Percentiles rank a stretch among this genome's conserved stretches.
These are phyloP conservation scores for Sugiyamaella novakii DNA, from an alignment of 1,139 yeast species.

Conservation along the genomic window DNA sequence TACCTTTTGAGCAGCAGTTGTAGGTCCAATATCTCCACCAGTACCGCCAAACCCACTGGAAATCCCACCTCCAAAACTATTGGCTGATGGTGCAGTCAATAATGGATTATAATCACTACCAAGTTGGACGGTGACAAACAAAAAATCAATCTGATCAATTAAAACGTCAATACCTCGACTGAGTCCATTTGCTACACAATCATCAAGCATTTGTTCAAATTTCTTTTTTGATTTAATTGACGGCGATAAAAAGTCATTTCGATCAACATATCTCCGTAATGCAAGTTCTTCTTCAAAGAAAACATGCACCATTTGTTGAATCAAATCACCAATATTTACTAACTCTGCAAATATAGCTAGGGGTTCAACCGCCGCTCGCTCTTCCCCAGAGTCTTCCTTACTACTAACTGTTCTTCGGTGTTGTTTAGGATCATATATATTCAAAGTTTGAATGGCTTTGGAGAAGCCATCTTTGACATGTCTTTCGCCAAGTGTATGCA, in stretches of 20 bases:
- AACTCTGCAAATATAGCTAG: slow-evolving; percentile 83
- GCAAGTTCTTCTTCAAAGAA: slow-evolving; percentile 87
- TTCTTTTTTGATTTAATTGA: slow-evolving; percentile 78
- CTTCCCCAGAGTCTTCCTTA: slow-evolving; percentile 28
- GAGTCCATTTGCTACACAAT: slow-evolving; percentile 87
- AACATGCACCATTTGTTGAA: slow-evolving; percentile 88
- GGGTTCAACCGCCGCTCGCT: slow-evolving; percentile 61
- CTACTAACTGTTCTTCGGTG: slow-evolving; percentile 40
- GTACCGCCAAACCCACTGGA: slow-evolving; percentile 31
- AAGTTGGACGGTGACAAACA: slow-evolving; percentile 53
- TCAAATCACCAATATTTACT: slow-evolving; percentile 88
- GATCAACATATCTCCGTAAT: slow-evolving; percentile 59
- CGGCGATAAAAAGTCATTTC: slow-evolving; percentile 77
- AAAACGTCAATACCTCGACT: slow-evolving; percentile 88
- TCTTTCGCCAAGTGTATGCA: slow-evolving; percentile 64
- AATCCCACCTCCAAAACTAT: slow-evolving; percentile 17
- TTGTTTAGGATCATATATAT: slow-evolving; percentile 68
- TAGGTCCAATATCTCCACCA: slow-evolving; percentile 55
- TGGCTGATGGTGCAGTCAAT: slow-evolving; percentile 25
- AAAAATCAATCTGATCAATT: slow-evolving; percentile 69
- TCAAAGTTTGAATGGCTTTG: slow-evolving; percentile 70
- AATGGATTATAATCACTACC: slow-evolving; percentile 57
- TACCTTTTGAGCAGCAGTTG: slow-evolving; percentile 66
- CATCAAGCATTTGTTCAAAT: slow-evolving; percentile 80
- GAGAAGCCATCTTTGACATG: slow-evolving; percentile 84